Evolutionary conservation across 306 rosid genomes (phyloP), one percentile per base, ranked within the genome.

Genomic region (Dalbergia oliveri): DNA sequence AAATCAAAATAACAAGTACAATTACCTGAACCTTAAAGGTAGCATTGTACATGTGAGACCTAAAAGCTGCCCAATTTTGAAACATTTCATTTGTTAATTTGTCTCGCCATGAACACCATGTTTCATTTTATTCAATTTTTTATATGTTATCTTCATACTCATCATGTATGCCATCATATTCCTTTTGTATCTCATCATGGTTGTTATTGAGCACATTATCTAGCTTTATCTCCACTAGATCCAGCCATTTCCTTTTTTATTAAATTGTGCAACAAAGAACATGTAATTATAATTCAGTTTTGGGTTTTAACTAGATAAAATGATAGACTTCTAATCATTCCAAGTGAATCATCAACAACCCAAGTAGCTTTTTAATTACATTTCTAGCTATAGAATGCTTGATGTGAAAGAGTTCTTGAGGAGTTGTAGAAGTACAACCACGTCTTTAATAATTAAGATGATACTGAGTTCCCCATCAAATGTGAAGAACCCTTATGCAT

Each of bases 401-500:
- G 9, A 51, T 14, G 8, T 51, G 5, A 51, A 15, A 51, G 19
- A 51, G 57, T 51, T 51, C 57, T 51, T 51, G 19, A 15, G 19
- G 57, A 51, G 18, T 50, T 50, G 18, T 50, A 14, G 0, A 6
- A 50, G 57, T 50, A 13, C 3, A 51, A 1, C 18, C 57, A 51
- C 8, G 0, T 14, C 57, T 51, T 0, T 8, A 51, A 51, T 51
- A 8, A 51, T 51, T 51, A 51, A 51, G 19, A 2, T 21, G 69
- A 6, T 74, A 61, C 1, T 3, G 5, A 7, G 68, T 44, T 33
- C 60, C 69, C 31, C 44, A 61, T 44, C 44, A 13, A 60, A 49
- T 9, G 34, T 47, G 7, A 74, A n/a, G 15, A 74, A 74, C 34
- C 69, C 15, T 26, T 44, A 3, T 59, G 45, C 43, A 74, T 74